These are phyloP conservation scores for Oleoguttula mirabilis DNA, from an alignment of 495 filamentous ascomycete genomes.

Conservation along the genomic window DNA sequence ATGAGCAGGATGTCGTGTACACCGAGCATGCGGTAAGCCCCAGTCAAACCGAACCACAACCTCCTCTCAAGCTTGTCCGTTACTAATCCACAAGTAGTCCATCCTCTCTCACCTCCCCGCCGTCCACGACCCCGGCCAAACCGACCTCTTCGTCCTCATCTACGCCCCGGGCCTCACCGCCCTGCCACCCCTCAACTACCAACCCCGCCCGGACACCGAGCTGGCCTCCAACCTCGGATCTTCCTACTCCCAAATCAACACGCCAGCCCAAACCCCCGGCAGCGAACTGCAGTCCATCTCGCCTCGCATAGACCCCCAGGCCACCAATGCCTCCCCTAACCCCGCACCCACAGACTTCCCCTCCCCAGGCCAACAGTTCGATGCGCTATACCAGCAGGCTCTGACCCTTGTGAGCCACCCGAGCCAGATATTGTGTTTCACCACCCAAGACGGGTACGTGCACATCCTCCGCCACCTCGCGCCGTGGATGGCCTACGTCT, in stretches of 20 bases:
- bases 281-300: slow-evolving; percentile 46
- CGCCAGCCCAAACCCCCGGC: slow-evolving; percentile 50
- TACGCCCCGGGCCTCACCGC: slow-evolving; percentile 67
- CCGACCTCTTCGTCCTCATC: slow-evolving; percentile 74
- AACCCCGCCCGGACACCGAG: slow-evolving; percentile 27
- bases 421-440: slow-evolving; percentile 78
- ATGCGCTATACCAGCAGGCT: slow-evolving; percentile 64
- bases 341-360: slow-evolving; percentile 30
- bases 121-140: slow-evolving; percentile 52
- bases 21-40: slow-evolving; percentile 66
- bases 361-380: slow-evolving; percentile 42
- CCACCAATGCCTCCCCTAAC: slow-evolving; percentile 19
- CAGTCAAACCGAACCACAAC: neutral
- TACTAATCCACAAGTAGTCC: slow-evolving; percentile 42
- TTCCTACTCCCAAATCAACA: slow-evolving; percentile 77
- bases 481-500: slow-evolving; percentile 74
- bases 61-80: slow-evolving; percentile 22
- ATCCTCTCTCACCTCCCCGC: slow-evolving; percentile 78
- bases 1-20: slow-evolving; percentile 45
- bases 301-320: slow-evolving; percentile 22
- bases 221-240: slow-evolving; percentile 57
- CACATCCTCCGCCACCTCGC: slow-evolving; percentile 74
- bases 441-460: slow-evolving; percentile 59
- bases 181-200: slow-evolving; percentile 37
- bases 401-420: slow-evolving; percentile 66